A percentile compares a stretch with the other conserved stretches of the same genome.
Conservation (phyloP, 768 basidiomycete species). For the Chiua virens region DNA sequence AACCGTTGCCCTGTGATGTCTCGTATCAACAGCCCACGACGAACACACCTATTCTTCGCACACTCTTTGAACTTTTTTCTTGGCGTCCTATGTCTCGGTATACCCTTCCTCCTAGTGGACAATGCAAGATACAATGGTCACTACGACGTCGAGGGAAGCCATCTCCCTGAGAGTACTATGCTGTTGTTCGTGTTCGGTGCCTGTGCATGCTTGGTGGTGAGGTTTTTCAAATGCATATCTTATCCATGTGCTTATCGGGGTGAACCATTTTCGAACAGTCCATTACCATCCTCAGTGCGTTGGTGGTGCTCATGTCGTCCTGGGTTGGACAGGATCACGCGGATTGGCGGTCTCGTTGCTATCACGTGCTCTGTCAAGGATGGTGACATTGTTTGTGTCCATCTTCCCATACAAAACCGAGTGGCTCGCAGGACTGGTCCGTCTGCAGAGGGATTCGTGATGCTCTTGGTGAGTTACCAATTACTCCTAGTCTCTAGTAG, state of each 20-base stretch:
- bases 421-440: constrained; percentile 50
- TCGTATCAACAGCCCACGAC: constrained; percentile 25
- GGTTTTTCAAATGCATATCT: constrained; percentile 24
- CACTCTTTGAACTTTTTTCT: constrained; percentile 57
- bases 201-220: constrained; percentile 63
- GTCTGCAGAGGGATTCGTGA: constrained; percentile 55
- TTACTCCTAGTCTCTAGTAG: too few relatives aligned
- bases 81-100: constrained; percentile 69
- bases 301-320: constrained; percentile 80
- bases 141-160: constrained; percentile 59
- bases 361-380: constrained; percentile 68
- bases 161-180: constrained; percentile 43
- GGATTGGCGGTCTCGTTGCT: constrained; percentile 65
- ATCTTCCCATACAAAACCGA: constrained; percentile 71
- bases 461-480: constrained; percentile 40
- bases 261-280: constrained; percentile 55
- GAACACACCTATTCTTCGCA: constrained; percentile 45
- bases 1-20: constrained; percentile 60
- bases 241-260: constrained; percentile 3
- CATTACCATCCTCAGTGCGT: constrained; percentile 76
- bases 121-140: constrained; percentile 46
- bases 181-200: constrained; percentile 66
- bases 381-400: constrained; percentile 67
- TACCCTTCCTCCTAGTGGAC: constrained; percentile 73
- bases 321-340: constrained; percentile 61